Conservation (phyloP, 176 grass and related monocot genomes). For the Pontederia crassipes region DNA sequence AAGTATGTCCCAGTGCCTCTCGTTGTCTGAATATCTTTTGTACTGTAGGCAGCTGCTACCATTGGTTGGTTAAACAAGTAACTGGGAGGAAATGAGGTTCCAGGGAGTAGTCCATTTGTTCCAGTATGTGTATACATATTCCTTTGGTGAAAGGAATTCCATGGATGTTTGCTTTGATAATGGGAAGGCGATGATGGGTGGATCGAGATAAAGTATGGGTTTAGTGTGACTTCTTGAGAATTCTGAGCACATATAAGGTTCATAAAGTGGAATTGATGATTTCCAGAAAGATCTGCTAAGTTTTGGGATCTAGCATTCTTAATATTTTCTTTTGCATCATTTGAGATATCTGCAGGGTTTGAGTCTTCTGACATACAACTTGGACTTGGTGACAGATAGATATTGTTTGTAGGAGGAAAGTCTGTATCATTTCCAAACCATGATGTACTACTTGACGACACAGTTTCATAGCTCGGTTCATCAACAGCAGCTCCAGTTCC, state of each 20-base stretch:
- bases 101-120: constrained; percentile 37
- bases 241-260: constrained; percentile 46
- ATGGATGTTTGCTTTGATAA: constrained; percentile 36
- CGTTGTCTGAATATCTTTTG: constrained; percentile 44
- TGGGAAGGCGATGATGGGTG: constrained; percentile 23
- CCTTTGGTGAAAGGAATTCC: constrained; percentile 40
- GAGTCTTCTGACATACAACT: constrained; percentile 15
- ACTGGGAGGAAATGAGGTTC: constrained; percentile 28
- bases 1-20: constrained; percentile 85
- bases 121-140: constrained; percentile 33
- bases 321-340: constrained; percentile 25
- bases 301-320: constrained; percentile 23
- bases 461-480: constrained; percentile 14
- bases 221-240: constrained; percentile 21
- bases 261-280: constrained; percentile 22
- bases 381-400: not conserved
- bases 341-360: constrained; percentile 10
- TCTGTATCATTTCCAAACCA: not conserved
- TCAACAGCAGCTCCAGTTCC: constrained; percentile 7
- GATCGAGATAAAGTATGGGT: constrained; percentile 31
- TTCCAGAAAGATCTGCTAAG: constrained; percentile 52
- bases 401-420: not conserved
- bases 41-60: constrained; percentile 24
- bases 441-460: not conserved
- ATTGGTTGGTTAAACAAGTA: constrained; percentile 29